These are phyloP conservation scores for Fusarium robinianum DNA, from an alignment of 2,329 filamentous ascomycete genomes.

Conservation along the genomic window DNA sequence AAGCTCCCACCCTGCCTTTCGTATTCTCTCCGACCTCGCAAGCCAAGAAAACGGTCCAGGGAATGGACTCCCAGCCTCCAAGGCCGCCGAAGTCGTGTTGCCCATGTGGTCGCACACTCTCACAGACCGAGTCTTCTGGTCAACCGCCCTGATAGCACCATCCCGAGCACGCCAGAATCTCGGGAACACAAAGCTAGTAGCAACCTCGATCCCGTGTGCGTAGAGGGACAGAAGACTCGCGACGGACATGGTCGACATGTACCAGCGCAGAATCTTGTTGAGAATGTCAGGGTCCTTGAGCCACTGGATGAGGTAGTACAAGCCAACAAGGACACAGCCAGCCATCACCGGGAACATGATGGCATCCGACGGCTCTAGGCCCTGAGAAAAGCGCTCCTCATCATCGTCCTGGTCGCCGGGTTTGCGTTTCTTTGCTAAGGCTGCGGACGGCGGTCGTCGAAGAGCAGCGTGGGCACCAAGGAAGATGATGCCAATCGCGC, in stretches of 20 bases:
- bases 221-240: constrained; percentile 75
- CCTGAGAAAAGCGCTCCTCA: constrained; percentile 56
- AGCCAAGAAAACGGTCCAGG: constrained; percentile 43
- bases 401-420: constrained; percentile 51
- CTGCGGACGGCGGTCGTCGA: constrained; percentile 79
- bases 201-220: constrained; percentile 70
- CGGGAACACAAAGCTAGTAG: constrained; percentile 73
- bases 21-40: constrained; percentile 34
- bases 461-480: constrained; percentile 84
- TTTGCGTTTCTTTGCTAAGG: constrained; percentile 55
- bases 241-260: constrained; percentile 81
- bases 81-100: constrained; percentile 32
- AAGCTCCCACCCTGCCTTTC: constrained; percentile 50
- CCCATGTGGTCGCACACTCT: constrained; percentile 43
- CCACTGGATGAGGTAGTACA: constrained; percentile 91
- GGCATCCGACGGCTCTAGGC: constrained; percentile 71
- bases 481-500: constrained; percentile 82
- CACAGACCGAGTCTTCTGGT: constrained; percentile 48
- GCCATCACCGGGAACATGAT: constrained; percentile 83
- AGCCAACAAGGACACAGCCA: constrained; percentile 68
- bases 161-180: constrained; percentile 61
- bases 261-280: constrained; percentile 80
- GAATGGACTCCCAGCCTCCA: constrained; percentile 36
- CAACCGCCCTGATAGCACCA: constrained; percentile 51
- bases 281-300: constrained; percentile 79